phyloP scores from a whole-genome alignment of 352 stramenopile genomes.

The Blastocystis hominis region DNA sequence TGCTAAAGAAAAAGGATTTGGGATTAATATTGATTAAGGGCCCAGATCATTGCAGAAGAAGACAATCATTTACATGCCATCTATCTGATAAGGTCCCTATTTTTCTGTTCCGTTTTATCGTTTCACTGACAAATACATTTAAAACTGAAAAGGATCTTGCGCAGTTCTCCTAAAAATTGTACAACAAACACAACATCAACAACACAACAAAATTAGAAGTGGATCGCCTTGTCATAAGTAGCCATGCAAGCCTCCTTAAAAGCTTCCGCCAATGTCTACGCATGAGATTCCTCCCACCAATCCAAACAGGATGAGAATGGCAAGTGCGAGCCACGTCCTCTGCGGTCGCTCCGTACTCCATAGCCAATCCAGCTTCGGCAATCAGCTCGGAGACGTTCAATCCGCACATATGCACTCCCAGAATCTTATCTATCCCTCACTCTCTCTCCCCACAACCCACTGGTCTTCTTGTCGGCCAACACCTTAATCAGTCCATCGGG shows the following conservation, averaged over 20 bases:
- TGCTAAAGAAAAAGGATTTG: not conserved
- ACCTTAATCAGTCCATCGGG: slow-evolving; percentile 93
- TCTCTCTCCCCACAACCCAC: not conserved
- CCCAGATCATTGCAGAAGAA: not conserved
- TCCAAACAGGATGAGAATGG: slow-evolving; percentile 70
- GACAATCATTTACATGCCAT: not conserved
- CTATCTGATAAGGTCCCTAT: not conserved
- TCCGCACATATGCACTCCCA: slow-evolving; percentile 96
- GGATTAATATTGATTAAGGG: not conserved
- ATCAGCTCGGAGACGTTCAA: slow-evolving; percentile 98
- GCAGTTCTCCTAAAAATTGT: no score
- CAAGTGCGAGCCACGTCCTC: slow-evolving; percentile 97
- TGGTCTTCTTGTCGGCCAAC: slow-evolving; percentile 85
- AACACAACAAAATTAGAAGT: slow-evolving; percentile 79
- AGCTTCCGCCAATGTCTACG: slow-evolving; percentile 85
- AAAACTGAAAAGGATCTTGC: no score
- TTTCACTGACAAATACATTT: no score
- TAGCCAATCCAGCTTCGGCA: slow-evolving; percentile 88
- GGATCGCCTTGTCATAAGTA: slow-evolving; percentile 94
- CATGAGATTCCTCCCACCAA: slow-evolving; percentile 50
- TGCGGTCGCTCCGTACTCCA: slow-evolving; percentile 93
- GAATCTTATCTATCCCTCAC: slow-evolving; percentile 76
- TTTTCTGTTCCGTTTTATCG: slow-evolving; percentile 19
- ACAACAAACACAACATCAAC: not conserved
- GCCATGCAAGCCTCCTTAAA: slow-evolving; percentile 97